These are phyloP conservation scores for Xanthoconium purpureum DNA, from an alignment of 768 basidiomycete species.

Conservation along the genomic window DNA sequence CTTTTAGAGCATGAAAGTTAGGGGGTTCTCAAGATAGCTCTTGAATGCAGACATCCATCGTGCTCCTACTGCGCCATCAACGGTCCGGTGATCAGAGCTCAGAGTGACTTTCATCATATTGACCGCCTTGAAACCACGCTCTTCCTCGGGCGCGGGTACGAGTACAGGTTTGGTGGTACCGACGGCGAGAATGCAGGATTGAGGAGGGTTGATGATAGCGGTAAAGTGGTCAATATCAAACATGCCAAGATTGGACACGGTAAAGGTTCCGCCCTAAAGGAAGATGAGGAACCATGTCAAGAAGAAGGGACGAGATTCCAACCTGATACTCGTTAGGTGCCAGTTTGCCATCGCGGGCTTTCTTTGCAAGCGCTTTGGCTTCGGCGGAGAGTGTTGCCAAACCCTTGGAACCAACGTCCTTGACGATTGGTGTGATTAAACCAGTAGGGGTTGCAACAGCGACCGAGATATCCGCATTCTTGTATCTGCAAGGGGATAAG, in stretches of 20 bases:
- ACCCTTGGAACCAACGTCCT: conserved; percentile 90
- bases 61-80: conserved; percentile 95
- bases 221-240: conserved; percentile 93
- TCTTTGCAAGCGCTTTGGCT: conserved; percentile 88
- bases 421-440: conserved; percentile 96
- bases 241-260: conserved; percentile 99
- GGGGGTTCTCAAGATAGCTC: conserved; percentile 92
- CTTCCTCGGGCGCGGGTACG: conserved; percentile 82
- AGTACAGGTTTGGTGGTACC: conserved; percentile 85
- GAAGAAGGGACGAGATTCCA: conserved; percentile 6
- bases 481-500: conserved; percentile 56
- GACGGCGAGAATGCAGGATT: conserved; percentile 96
- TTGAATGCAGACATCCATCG: conserved; percentile 92
- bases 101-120: conserved; percentile 95
- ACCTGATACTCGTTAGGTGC: conserved; percentile 96
- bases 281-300: not conserved
- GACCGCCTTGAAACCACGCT: conserved; percentile 91
- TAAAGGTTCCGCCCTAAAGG: conserved; percentile 89
- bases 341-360: conserved; percentile 95
- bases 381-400: conserved; percentile 90
- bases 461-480: conserved; percentile 94
- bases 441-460: conserved; percentile 96
- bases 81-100: conserved; percentile 91
- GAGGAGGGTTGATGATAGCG: conserved; percentile 98
- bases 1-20: conserved; percentile 90